phyloP scores from a whole-genome alignment of 208 protist species.

The Balamuthia mandrillaris region DNA sequence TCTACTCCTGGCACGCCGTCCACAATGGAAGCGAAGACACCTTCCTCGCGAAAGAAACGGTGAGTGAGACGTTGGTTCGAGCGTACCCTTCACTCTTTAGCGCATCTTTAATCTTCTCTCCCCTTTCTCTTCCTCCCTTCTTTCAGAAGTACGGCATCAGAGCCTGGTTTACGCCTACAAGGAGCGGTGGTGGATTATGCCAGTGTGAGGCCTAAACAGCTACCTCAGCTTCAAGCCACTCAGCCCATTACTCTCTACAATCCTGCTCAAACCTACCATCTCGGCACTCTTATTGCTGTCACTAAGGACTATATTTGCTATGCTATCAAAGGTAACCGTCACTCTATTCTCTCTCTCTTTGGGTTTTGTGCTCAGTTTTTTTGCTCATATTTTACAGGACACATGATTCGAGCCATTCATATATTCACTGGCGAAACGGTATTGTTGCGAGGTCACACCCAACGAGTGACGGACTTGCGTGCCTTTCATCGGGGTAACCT shows the following conservation, averaged over 20 bases:
- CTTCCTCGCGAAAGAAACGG: too few relatives aligned
- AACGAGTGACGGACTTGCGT: conserved; percentile 11
- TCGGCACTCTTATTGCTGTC: conserved; percentile 14
- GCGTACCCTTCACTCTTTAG: too few relatives aligned
- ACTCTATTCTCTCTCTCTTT: not conserved
- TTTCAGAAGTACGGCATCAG: too few relatives aligned
- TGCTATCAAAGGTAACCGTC: conserved; percentile 7
- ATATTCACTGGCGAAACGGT: conserved; percentile 17
- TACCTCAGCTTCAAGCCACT: too few relatives aligned
- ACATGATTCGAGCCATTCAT: conserved; percentile 31
- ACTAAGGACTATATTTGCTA: conserved; percentile 41
- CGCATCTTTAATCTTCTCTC: too few relatives aligned
- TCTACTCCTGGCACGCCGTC: too few relatives aligned
- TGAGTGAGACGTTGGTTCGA: too few relatives aligned
- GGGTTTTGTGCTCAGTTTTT: not conserved
- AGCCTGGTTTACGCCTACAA: too few relatives aligned
- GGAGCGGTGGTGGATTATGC: too few relatives aligned
- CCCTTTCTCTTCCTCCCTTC: too few relatives aligned
- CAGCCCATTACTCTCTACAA: conserved; percentile 27
- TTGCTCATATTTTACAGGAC: not conserved
- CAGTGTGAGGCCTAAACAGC: too few relatives aligned
- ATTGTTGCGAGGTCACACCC: conserved; percentile 13
- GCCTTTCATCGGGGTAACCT: not conserved
- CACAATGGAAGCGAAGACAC: too few relatives aligned
- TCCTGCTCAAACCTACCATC: conserved; percentile 2